These are phyloP conservation scores for Apiotrichum gracile DNA, from an alignment of 1,284 basidiomycete species.

Conservation along the genomic window DNA sequence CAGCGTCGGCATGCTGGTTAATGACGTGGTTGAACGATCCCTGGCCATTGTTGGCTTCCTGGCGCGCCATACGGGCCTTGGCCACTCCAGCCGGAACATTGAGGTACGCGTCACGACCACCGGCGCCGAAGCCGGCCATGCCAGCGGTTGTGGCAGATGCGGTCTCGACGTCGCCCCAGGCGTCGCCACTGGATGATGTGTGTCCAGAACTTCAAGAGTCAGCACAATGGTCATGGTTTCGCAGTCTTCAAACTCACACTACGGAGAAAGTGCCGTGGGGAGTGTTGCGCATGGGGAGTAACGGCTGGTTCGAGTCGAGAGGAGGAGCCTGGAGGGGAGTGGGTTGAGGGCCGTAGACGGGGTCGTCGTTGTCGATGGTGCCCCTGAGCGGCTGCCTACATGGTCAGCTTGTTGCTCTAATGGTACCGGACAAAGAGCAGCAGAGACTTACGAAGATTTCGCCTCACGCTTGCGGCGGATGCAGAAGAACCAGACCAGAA, in stretches of 20 bases:
- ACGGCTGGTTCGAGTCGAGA: background rate
- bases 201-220: background rate
- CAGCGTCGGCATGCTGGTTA: background rate
- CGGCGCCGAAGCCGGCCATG: background rate
- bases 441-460: background rate
- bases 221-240: no score
- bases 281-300: background rate
- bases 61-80: background rate
- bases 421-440: background rate
- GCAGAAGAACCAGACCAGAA: constrained; percentile 25
- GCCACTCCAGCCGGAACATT: background rate
- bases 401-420: background rate
- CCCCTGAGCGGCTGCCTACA: background rate
- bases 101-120: background rate
- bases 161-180: background rate
- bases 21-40: background rate
- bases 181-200: background rate
- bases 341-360: background rate
- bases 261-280: background rate
- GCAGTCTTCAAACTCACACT: background rate
- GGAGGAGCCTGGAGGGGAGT: background rate
- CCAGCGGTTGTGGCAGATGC: background rate
- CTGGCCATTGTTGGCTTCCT: background rate
- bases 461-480: background rate
- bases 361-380: background rate